Base-by-base conservation (phyloP, 169 alveolate genomes). In the Babesia microti region DNA sequence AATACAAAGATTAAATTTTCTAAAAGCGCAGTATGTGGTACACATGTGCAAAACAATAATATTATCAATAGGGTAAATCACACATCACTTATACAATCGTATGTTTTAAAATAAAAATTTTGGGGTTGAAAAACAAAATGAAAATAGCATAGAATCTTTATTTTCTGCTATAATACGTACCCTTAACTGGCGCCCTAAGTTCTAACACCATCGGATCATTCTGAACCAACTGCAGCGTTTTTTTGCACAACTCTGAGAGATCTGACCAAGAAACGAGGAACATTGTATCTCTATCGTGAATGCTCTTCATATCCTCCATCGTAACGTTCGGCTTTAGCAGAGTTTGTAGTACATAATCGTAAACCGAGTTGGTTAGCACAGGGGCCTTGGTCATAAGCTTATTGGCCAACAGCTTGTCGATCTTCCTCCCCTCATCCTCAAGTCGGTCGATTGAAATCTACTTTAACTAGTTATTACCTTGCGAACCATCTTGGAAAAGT, bases 131-230 rank as follows among this genome's bases (percentile, higher is more conserved):
- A n/a, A n/a, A n/a, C n/a, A n/a, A n/a, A n/a, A n/a, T n/a, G n/a
- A n/a, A n/a, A n/a, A n/a, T n/a, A n/a, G n/a, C n/a, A n/a, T n/a
- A n/a, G n/a, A n/a, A n/a, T n/a, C n/a, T n/a, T n/a, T n/a, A n/a
- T n/a, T n/a, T n/a, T n/a, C n/a, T n/a, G n/a, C n/a, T n/a, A n/a
- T n/a, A n/a, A n/a, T n/a, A n/a, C n/a, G n/a, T n/a, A n/a, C n/a
- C n/a, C n/a, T 91, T 91, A 22, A 91, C 87, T 4, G 99, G 98
- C 4, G 98, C 95, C 33, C 97, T 85, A 9, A 93, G 85, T 41
- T 87, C 83, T 37, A 95, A 73, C 23, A 95, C 96, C 93, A 94
- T 95, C 21, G 93, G 97, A 67, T 95, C 93, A 29, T 79, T 89
- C 58, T 89, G 87, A 6, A 92, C 71, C 4, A 87, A 73, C 24